Base-by-base conservation (phyloP, 176 grass and related monocot species). In the Carex scoparia region DNA sequence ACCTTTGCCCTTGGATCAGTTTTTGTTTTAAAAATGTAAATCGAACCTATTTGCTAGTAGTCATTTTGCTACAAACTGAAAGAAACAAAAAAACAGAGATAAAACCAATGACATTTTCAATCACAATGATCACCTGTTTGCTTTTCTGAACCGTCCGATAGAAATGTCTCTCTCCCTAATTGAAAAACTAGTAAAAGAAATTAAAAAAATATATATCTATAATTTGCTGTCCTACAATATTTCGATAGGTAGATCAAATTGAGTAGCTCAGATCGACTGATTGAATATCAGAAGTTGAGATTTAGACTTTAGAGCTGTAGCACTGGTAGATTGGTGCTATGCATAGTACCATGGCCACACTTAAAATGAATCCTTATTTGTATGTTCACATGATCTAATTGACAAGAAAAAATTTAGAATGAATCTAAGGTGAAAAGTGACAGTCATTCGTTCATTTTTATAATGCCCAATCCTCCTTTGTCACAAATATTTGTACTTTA, bases 31-130 rank as follows among this genome's bases (percentile, higher is more conserved):
- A 73, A 15, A 56, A 37, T 82, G 23, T 54, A 30, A 37, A 66
- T 65, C 58, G 10, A 61, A 40, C 13, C 2, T 63, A 54, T 66
- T 60, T 53, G 15, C 18, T 15, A 64, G 54, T 23, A 37, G 61
- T 12, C 72, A 68, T 61, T 74, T 83, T 89, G n/a, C 65, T 31
- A 80, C 44, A 75, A 53, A 51, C 19, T 75, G 44, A 74, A 74
- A 74, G n/a, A 8, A 53, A 30, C 23, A 23, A 49, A 75, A 42
- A 70, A 40, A 74, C 12, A 9, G 28, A 51, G 12, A 51, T 74
- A 51, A 9, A 49, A 28, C 40, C n/a, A 75, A 75, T 16, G 8
- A 51, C 44, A 30, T 51, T 3, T 4, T 74, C 3, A 53, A 51
- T 28, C 46, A 74, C 18, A 70, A 16, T 10, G 70, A 74, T 1